Evolutionary conservation across 225 moss, liverwort and hornwort species (phyloP).

Genomic region (Climacium dendroides): DNA sequence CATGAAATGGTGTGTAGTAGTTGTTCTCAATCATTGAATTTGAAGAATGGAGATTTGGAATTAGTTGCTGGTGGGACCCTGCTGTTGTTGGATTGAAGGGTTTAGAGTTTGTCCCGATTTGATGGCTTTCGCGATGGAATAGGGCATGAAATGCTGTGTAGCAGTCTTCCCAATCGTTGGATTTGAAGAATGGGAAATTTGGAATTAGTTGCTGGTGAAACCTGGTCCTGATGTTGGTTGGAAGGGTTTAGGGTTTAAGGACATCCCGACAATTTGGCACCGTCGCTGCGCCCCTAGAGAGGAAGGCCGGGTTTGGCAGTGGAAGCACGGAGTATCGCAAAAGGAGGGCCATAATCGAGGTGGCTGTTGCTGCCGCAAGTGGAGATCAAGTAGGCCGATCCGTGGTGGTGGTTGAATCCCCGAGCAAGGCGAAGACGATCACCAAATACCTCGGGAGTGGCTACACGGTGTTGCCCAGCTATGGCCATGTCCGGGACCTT

Average conservation of each 20-base stretch:
- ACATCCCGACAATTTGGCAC: conserved; percentile 2
- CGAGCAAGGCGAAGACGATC: conserved; percentile 92
- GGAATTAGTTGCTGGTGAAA: not conserved
- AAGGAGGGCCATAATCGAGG: not conserved
- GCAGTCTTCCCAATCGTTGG: not conserved
- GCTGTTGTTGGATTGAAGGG: not conserved
- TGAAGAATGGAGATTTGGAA: not conserved
- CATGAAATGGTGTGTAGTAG: not conserved
- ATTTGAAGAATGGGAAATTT: not conserved
- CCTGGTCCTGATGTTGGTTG: not conserved
- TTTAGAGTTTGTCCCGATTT: not conserved
- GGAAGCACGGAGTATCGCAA: not conserved
- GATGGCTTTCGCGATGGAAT: not conserved
- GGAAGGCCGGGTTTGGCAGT: not conserved
- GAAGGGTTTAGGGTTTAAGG: conserved; percentile 18
- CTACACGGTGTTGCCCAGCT: conserved; percentile 82
- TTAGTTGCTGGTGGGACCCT: not conserved
- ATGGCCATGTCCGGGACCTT: conserved; percentile 89
- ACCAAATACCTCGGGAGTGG: conserved; percentile 74
- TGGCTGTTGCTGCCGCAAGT: not conserved
- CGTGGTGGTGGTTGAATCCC: conserved; percentile 91
- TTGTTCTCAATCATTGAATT: not conserved
- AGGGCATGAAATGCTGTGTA: not conserved
- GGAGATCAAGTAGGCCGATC: not conserved
- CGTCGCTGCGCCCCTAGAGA: not conserved